These are phyloP conservation scores for Alternaria burnsii DNA, from an alignment of 2,329 filamentous ascomycete genomes.

Conservation along the genomic window DNA sequence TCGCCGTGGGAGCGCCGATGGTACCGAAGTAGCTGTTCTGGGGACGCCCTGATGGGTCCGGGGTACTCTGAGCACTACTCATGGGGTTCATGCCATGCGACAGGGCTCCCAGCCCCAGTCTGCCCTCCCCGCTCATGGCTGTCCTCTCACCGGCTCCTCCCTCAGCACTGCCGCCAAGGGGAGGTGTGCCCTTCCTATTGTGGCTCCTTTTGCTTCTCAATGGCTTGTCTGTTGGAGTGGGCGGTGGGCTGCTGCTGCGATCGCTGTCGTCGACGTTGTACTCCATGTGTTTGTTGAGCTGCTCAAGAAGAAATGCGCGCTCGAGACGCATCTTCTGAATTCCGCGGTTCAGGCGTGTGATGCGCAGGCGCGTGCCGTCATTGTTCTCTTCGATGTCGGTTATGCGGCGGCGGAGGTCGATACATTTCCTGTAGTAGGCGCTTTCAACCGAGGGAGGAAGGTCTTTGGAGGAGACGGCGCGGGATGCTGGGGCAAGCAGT, in stretches of 20 bases:
- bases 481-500: slow-evolving; percentile 29
- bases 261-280: slow-evolving; percentile 69
- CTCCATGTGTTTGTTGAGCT: slow-evolving; percentile 59
- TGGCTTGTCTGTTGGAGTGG: slow-evolving; percentile 81
- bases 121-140: neutral
- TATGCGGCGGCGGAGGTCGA: slow-evolving; percentile 89
- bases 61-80: slow-evolving; percentile 51
- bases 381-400: slow-evolving; percentile 93
- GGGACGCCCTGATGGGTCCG: slow-evolving; percentile 43
- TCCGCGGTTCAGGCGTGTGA: slow-evolving; percentile 80
- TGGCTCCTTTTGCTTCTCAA: slow-evolving; percentile 77
- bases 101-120: slow-evolving; percentile 2
- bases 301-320: slow-evolving; percentile 68
- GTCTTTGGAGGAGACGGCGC: slow-evolving; percentile 48
- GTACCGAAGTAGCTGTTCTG: slow-evolving; percentile 44
- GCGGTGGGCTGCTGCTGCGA: slow-evolving; percentile 79
- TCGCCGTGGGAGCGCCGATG: slow-evolving; percentile 28
- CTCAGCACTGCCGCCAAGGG: slow-evolving; percentile 25
- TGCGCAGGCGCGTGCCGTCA: slow-evolving; percentile 80
- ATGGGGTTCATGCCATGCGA: slow-evolving; percentile 36
- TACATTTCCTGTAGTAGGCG: slow-evolving; percentile 95
- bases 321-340: slow-evolving; percentile 92
- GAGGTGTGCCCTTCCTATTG: slow-evolving; percentile 54
- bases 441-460: slow-evolving; percentile 91
- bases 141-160: slow-evolving; percentile 9